These are phyloP conservation scores for Fusarium papillatum DNA, from an alignment of 2,329 filamentous ascomycete genomes.

Conservation along the genomic window DNA sequence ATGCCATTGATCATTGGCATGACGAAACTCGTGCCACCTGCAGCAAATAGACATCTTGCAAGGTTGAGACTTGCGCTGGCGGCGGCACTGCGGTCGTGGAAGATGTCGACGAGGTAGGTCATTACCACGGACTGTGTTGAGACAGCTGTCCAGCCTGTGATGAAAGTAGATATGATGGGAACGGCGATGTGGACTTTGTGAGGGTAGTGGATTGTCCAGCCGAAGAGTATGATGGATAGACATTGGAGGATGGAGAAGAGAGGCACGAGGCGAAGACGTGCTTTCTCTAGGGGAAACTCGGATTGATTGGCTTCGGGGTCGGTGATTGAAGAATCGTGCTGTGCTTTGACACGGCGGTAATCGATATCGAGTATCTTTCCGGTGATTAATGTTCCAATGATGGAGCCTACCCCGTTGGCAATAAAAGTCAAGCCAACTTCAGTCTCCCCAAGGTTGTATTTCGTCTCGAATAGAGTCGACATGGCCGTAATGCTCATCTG, in stretches of 20 bases:
- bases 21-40: conserved; percentile 63
- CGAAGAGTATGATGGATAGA: conserved; percentile 61
- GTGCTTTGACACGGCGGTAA: conserved; percentile 57
- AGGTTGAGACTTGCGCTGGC: conserved; percentile 68
- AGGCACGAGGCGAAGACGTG: conserved; percentile 63
- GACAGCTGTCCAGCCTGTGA: conserved; percentile 65
- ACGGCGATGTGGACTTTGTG: conserved; percentile 59
- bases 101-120: conserved; percentile 68
- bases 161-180: conserved; percentile 63
- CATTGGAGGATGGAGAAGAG: conserved; percentile 60
- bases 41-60: conserved; percentile 64
- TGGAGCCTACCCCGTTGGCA: conserved; percentile 67
- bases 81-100: conserved; percentile 61
- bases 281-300: conserved; percentile 62
- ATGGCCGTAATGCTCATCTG: conserved; percentile 68
- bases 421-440: conserved; percentile 66
- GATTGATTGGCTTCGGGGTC: fast-evolving
- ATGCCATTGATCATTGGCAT: conserved; percentile 62
- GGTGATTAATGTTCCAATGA: conserved; percentile 64
- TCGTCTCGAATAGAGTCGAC: conserved; percentile 60
- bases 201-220: conserved; percentile 64
- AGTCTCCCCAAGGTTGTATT: conserved; percentile 58
- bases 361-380: conserved; percentile 67
- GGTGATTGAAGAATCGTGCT: neutral
- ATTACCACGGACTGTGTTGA: conserved; percentile 62